phyloP scores from a whole-genome alignment of 768 basidiomycete genomes.

The Lentinula guzmanii region DNA sequence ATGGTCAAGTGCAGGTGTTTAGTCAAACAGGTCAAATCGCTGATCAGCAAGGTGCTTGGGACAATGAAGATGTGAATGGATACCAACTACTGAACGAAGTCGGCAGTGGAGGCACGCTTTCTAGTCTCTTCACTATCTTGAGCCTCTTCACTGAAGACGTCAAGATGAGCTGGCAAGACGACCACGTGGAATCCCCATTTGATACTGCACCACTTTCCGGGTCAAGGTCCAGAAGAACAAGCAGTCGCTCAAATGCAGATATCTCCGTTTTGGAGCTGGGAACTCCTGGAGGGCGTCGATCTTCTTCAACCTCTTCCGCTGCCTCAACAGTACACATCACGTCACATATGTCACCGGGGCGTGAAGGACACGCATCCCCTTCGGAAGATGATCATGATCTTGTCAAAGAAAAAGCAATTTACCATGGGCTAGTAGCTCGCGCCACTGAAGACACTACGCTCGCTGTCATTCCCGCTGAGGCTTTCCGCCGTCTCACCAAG shows the following conservation, averaged over 20 bases:
- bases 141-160: slow-evolving; percentile 95
- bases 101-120: slow-evolving; percentile 89
- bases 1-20: slow-evolving; percentile 94
- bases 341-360: not conserved
- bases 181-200: slow-evolving; percentile 24
- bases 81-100: slow-evolving; percentile 97
- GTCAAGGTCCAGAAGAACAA: slow-evolving; percentile 10
- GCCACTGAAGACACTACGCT: slow-evolving; percentile 92
- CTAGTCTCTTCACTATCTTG: slow-evolving; percentile 94
- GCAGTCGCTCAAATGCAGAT: slow-evolving; percentile 51
- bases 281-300: slow-evolving; percentile 33
- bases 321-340: slow-evolving; percentile 57
- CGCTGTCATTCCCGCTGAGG: slow-evolving; percentile 98
- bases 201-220: slow-evolving; percentile 13
- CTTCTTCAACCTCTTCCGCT: slow-evolving; percentile 56
- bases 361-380: slow-evolving; percentile 8
- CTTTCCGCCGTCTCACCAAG: slow-evolving; percentile 89
- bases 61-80: slow-evolving; percentile 87
- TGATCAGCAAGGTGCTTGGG: slow-evolving; percentile 55
- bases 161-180: slow-evolving; percentile 87
- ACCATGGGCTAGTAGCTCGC: slow-evolving; percentile 80
- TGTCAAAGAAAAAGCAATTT: slow-evolving; percentile 28
- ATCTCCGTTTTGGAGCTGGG: slow-evolving; percentile 53
- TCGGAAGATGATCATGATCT: slow-evolving; percentile 4
- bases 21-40: slow-evolving; percentile 59